Percentiles rank a stretch among this genome's conserved stretches.
Conservation (phyloP, 2,329 filamentous ascomycete genomes). For the Fusarium sambucinum region DNA sequence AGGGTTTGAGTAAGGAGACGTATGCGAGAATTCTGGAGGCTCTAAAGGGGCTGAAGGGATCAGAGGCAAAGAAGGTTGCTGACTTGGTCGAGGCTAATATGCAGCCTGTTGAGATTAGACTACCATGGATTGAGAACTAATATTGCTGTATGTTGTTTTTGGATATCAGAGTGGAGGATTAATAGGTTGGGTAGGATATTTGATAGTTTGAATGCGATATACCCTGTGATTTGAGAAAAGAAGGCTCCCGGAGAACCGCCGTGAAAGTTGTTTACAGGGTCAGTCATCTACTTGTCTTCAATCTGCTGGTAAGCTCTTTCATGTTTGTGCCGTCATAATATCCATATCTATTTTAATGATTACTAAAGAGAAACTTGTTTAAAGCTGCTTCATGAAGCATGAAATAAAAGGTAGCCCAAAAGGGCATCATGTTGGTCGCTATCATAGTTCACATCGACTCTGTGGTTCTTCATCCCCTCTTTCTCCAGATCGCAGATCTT, state of each 20-base stretch:
- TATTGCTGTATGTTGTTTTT: background rate
- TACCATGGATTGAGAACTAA: constrained; percentile 61
- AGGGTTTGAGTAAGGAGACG: constrained; percentile 70
- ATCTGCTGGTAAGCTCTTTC: background rate
- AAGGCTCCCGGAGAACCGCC: background rate
- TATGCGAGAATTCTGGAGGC: constrained; percentile 67
- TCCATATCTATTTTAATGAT: background rate
- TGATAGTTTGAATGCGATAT: constrained; percentile 23
- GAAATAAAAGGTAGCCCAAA: background rate
- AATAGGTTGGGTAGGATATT: background rate
- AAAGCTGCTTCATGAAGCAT: background rate
- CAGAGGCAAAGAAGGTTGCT: constrained; percentile 67
- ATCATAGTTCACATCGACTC: constrained; percentile 19
- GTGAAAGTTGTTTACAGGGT: background rate
- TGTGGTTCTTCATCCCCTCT: constrained; percentile 19
- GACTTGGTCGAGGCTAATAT: constrained; percentile 63
- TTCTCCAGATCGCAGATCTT: constrained; percentile 34
- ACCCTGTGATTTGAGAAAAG: constrained; percentile 7
- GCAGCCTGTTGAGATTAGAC: constrained; percentile 62
- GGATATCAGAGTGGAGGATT: background rate
- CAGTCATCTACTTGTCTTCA: background rate
- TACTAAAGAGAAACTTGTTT: background rate
- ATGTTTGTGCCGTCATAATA: background rate
- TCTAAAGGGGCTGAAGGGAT: constrained; percentile 56
- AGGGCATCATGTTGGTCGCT: constrained; percentile 30